These are phyloP conservation scores for Amesomyces nigricolor DNA, from an alignment of 2,329 filamentous ascomycete species.

Conservation along the genomic window DNA sequence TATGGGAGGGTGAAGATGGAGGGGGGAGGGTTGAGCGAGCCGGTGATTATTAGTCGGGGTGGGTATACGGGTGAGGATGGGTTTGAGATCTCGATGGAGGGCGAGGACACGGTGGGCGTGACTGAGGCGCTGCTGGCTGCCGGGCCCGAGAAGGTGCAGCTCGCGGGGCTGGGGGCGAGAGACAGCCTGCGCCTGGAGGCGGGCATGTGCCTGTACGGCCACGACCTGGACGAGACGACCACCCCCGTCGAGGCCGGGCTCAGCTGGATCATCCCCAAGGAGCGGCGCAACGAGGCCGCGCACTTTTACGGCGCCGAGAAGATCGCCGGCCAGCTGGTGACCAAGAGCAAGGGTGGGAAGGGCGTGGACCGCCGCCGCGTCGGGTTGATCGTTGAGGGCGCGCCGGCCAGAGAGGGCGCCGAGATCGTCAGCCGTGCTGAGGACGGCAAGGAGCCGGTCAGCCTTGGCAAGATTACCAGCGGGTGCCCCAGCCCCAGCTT, in stretches of 20 bases:
- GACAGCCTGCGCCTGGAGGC: slow-evolving; percentile 92
- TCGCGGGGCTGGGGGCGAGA: slow-evolving; percentile 83
- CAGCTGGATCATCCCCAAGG: slow-evolving; percentile 78
- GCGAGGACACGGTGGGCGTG: slow-evolving; percentile 57
- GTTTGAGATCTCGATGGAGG: slow-evolving; percentile 87
- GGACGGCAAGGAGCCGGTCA: slow-evolving; percentile 35
- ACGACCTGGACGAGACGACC: slow-evolving; percentile 80
- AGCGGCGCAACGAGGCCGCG: slow-evolving; percentile 57
- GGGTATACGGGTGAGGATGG: slow-evolving; percentile 98
- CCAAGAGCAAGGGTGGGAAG: slow-evolving; percentile 63
- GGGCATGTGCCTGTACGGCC: slow-evolving; percentile 99
- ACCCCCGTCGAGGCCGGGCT: slow-evolving; percentile 54
- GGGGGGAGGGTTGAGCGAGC: slow-evolving; percentile 38
- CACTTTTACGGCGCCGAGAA: slow-evolving; percentile 81
- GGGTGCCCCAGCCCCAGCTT: slow-evolving; percentile 84
- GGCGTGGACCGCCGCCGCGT: slow-evolving; percentile 69
- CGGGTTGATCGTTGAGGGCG: slow-evolving; percentile 75
- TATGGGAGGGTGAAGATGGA: slow-evolving; percentile 60
- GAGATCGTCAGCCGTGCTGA: slow-evolving; percentile 55
- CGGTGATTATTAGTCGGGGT: slow-evolving; percentile 72
- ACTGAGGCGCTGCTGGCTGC: slow-evolving; percentile 64
- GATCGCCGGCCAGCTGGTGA: slow-evolving; percentile 71
- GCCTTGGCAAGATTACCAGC: slow-evolving; percentile 77
- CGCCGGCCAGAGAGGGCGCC: slow-evolving; percentile 84
- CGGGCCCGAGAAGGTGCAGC: slow-evolving; percentile 57